Base-by-base conservation (phyloP, 179 eudicot species). In the Silene coronaria region DNA sequence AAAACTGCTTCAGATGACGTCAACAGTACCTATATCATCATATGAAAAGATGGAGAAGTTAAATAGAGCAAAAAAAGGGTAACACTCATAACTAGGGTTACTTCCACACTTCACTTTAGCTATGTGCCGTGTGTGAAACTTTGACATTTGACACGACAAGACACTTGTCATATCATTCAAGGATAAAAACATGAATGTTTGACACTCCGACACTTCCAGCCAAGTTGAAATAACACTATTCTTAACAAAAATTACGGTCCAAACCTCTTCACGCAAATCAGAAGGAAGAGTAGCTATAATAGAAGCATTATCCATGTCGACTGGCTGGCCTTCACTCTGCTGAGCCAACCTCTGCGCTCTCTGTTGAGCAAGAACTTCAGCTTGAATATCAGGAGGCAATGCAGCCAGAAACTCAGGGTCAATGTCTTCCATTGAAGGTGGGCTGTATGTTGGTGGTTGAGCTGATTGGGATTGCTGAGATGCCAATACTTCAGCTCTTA, bases 351-450 rank as follows among this genome's bases (percentile, higher is more conserved):
- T 90, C 80, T 86, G 94, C 24, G 92, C 95, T 57, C 97, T 85
- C 79, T 95, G 99, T 78, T 95, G 99, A 48, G 97, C 99, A 78
- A 95, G 86, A 74, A 95, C 99, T 86, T 95, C 99, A 30, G 97
- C 97, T 83, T 93, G 97, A 73, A 95, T 93, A 78, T 95, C 97
- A 4, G 92, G 97, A 71, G 99, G 97, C 78, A 95, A 88, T 42
- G 99, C 99, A 69, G 99, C 99, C 82, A 95, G 87, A 86, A 95
- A 95, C 83, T 95, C 99, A 63, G 99, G 99, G 85, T 95, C 99
- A 75, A 95, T 95, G 81, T 93, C 99, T 74, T 95, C 99, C 24
- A 87, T 87, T n/a, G 97, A 84, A 60, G 97, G 92, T 23, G 97
- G 91, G 70, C 88, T 86, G 81, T 86, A 91, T 28, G 89, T 79